phyloP scores from a whole-genome alignment of 176 grass and related monocot species.

The Elaeis guineensis region DNA sequence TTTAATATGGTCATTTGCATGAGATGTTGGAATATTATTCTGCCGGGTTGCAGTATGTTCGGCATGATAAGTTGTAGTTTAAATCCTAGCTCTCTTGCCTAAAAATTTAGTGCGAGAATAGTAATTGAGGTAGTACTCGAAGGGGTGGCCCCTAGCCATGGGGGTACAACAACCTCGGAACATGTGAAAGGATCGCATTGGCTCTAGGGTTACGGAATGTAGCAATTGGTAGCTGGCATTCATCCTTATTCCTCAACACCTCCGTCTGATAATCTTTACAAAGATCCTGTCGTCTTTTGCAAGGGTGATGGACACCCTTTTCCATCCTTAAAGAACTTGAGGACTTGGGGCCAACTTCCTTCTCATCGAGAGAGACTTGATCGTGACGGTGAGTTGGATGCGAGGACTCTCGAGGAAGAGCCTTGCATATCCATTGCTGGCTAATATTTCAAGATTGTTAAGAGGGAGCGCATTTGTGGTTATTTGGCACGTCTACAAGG shows the following conservation, averaged over 20 bases:
- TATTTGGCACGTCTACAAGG: too few relatives aligned
- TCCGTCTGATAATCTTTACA: slow-evolving; percentile 57
- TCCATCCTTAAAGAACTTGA: slow-evolving; percentile 61
- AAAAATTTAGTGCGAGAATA: slow-evolving; percentile 39
- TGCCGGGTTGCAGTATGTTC: too few relatives aligned
- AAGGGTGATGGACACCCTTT: slow-evolving; percentile 40
- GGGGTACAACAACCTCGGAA: slow-evolving; percentile 47
- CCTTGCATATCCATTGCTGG: too few relatives aligned
- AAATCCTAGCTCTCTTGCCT: slow-evolving; percentile 48
- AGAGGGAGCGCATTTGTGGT: too few relatives aligned
- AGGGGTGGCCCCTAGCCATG: slow-evolving; percentile 23
- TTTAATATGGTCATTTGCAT: too few relatives aligned
- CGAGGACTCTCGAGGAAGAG: too few relatives aligned
- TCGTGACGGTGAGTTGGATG: too few relatives aligned
- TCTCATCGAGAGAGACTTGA: too few relatives aligned
- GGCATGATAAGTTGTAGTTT: slow-evolving; percentile 5
- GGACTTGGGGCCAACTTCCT: slow-evolving; percentile 7
- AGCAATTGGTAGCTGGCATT: slow-evolving; percentile 40
- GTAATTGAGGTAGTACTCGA: slow-evolving; percentile 58
- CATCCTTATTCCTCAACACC: slow-evolving; percentile 45
- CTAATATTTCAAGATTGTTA: too few relatives aligned
- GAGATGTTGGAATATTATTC: too few relatives aligned
- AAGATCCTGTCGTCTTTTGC: slow-evolving; percentile 42
- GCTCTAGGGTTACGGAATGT: slow-evolving; percentile 51
- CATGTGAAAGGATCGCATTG: slow-evolving; percentile 44